These are phyloP conservation scores for Gleditsia sinensis DNA, from an alignment of 306 rosid species.

Conservation along the genomic window DNA sequence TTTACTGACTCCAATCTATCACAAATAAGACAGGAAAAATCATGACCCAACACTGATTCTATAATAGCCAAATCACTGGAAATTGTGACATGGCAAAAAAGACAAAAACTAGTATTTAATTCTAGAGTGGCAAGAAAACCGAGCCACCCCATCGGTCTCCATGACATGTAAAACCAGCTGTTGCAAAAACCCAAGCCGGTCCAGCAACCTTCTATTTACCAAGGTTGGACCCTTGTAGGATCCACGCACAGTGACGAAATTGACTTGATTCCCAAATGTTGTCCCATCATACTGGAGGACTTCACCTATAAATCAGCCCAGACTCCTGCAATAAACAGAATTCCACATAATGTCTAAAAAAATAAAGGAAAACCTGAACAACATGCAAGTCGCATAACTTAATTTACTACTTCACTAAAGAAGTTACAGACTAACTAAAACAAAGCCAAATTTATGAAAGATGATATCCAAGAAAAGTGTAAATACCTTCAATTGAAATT, in stretches of 20 bases:
- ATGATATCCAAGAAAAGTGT: slow-evolving; percentile 14
- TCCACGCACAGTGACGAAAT: slow-evolving; percentile 37
- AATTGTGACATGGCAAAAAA: slow-evolving; percentile 22
- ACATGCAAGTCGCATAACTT: background rate
- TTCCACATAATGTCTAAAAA: background rate
- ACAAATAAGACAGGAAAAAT: slow-evolving; percentile 15
- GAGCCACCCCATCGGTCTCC: slow-evolving; percentile 27
- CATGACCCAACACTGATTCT: slow-evolving; percentile 31
- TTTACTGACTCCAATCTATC: slow-evolving; percentile 38
- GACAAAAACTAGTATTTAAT: slow-evolving; percentile 28
- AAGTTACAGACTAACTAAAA: slow-evolving; percentile 8
- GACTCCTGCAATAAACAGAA: slow-evolving; percentile 40
- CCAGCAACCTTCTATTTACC: slow-evolving; percentile 43
- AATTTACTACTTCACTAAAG: background rate
- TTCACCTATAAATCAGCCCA: slow-evolving; percentile 19
- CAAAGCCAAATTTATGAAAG: slow-evolving; percentile 19
- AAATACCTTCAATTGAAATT: slow-evolving; percentile 66
- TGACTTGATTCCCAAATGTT: slow-evolving; percentile 38
- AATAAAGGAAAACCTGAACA: background rate
- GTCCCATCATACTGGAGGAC: slow-evolving; percentile 35
- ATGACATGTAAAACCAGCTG: slow-evolving; percentile 41
- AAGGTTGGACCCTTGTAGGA: slow-evolving; percentile 34
- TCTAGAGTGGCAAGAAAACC: slow-evolving; percentile 36
- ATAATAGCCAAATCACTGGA: slow-evolving; percentile 25
- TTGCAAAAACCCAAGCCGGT: slow-evolving; percentile 43